These are phyloP conservation scores for Alternaria sp. DNA, from an alignment of 2,329 filamentous ascomycete species.

Conservation along the genomic window DNA sequence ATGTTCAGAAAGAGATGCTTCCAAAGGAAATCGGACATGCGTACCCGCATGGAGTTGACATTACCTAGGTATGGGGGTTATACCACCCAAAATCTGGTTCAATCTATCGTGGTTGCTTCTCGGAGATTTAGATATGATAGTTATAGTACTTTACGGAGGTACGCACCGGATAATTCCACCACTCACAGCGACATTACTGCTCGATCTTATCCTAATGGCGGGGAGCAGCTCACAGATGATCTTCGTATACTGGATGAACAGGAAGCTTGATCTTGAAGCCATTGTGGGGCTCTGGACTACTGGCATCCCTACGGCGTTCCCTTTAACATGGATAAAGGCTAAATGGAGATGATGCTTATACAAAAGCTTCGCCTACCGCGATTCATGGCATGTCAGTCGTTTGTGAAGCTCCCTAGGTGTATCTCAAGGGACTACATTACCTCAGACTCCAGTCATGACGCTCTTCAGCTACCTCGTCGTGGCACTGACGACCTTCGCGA, in stretches of 20 bases:
- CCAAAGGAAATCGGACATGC: neutral
- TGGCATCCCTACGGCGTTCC: neutral
- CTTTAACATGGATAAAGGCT: slow-evolving; percentile 4
- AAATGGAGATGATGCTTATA: neutral
- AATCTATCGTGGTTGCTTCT: neutral
- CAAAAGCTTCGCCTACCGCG: neutral
- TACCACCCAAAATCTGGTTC: neutral
- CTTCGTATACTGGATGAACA: neutral
- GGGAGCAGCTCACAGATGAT: neutral
- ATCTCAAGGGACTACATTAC: neutral
- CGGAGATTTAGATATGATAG: neutral
- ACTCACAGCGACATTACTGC: neutral
- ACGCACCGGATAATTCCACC: neutral
- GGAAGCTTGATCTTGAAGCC: neutral
- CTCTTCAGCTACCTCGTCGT: slow-evolving; percentile 8
- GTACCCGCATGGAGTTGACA: neutral
- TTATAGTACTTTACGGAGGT: neutral
- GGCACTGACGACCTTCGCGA: slow-evolving; percentile 6
- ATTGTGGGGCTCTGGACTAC: neutral
- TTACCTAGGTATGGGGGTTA: neutral
- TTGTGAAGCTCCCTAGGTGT: neutral
- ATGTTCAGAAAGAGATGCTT: neutral
- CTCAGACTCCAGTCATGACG: slow-evolving; percentile 5
- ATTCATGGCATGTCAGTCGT: neutral
- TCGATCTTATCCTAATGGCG: neutral